phyloP scores from a whole-genome alignment of 495 filamentous ascomycete genomes.

The Thermochaetoides thermophila region DNA sequence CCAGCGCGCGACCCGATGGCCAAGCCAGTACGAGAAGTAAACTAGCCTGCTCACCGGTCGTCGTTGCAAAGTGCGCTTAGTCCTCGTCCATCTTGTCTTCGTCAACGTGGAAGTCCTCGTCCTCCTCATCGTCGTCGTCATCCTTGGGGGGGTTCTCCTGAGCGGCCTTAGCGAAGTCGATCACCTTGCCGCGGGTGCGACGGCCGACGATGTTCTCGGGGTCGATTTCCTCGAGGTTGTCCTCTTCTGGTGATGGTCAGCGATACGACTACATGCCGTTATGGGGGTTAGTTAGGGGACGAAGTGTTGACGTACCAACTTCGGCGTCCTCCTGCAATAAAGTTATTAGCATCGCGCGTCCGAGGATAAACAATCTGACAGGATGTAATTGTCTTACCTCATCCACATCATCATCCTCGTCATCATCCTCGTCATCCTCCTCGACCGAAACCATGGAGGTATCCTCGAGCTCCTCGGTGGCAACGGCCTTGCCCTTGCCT shows the following conservation, averaged over 20 bases:
- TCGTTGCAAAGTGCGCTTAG: constrained; percentile 8
- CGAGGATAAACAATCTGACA: no score
- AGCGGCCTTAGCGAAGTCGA: constrained; percentile 75
- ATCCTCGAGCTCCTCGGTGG: constrained; percentile 33
- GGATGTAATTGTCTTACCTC: no score
- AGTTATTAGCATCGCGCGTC: not conserved
- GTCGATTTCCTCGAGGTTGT: constrained; percentile 84
- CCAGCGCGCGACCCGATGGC: no score
- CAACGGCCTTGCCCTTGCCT: constrained; percentile 43
- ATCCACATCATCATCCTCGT: constrained; percentile 47
- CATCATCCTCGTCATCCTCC: constrained; percentile 42
- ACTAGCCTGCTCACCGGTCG: no score
- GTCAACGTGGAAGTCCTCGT: constrained; percentile 38
- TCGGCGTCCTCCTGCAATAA: constrained; percentile 18
- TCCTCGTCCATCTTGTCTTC: constrained; percentile 37
- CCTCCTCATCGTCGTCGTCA: constrained; percentile 70
- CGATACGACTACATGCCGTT: no score
- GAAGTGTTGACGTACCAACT: constrained; percentile 24
- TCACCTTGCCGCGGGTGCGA: constrained; percentile 72
- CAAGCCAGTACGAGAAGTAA: no score
- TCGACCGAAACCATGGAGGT: constrained; percentile 55
- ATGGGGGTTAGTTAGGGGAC: not conserved
- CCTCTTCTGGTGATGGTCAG: constrained; percentile 34
- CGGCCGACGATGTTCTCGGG: constrained; percentile 76
- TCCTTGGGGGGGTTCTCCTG: constrained; percentile 50